A percentile compares a stretch with the other conserved stretches of the same genome.
Evolutionary conservation across 75 land plant species (phyloP).

Genomic region (Pinus taeda): DNA sequence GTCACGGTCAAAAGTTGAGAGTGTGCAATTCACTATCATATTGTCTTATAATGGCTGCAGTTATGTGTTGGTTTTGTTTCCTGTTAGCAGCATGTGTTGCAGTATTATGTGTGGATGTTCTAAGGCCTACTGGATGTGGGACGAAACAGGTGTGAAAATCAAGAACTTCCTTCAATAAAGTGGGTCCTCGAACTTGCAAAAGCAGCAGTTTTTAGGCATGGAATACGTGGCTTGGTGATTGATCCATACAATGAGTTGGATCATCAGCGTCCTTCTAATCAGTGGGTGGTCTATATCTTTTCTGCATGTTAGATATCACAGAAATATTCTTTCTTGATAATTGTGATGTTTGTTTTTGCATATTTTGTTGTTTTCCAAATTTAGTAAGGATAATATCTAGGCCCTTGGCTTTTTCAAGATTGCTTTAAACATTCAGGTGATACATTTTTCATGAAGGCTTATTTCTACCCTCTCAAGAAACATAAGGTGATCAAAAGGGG

Average conservation of each 20-base stretch:
- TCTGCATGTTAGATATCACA: not conserved
- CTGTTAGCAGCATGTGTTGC: not conserved
- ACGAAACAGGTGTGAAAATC: constrained; percentile 79
- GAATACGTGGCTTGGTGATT: constrained; percentile 89
- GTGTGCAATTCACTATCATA: not conserved
- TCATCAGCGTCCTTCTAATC: constrained; percentile 77
- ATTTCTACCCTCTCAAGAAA: not conserved
- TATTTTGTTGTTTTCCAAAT: not conserved
- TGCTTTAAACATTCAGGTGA: not conserved
- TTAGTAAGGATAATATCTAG: not conserved
- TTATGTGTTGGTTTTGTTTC: not conserved
- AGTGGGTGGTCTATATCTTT: constrained; percentile 32
- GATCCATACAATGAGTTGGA: constrained; percentile 99
- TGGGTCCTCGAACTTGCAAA: constrained; percentile 95
- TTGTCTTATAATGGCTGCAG: not conserved
- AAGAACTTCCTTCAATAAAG: constrained; percentile 76
- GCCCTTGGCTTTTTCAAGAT: not conserved
- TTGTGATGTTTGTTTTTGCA: not conserved
- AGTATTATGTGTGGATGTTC: not conserved
- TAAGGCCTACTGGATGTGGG: not conserved
- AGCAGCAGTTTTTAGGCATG: constrained; percentile 89
- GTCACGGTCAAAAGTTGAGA: not conserved
- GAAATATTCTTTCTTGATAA: not conserved
- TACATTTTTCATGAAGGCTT: not conserved
- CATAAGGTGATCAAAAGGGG: not conserved